Percentiles rank a stretch among this genome's conserved stretches.
phyloP scores from a whole-genome alignment of 257 asterid species.

The Petunia secreta region DNA sequence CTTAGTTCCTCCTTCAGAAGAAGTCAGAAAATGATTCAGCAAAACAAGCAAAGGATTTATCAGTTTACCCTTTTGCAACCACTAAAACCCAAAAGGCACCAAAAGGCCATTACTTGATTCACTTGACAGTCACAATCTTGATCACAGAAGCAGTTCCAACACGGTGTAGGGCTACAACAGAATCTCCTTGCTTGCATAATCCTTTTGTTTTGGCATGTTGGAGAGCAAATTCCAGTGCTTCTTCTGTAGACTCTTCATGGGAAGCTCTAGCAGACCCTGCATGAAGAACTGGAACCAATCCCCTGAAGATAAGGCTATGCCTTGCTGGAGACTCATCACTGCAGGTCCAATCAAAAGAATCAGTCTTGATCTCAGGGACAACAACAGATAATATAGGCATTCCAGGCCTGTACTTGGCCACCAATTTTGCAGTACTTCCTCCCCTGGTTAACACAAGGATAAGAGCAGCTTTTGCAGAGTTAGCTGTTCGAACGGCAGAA shows the following conservation, averaged over 20 bases:
- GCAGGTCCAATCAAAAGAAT: slow-evolving; percentile 86
- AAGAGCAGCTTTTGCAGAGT: slow-evolving; percentile 69
- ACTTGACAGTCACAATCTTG: slow-evolving; percentile 87
- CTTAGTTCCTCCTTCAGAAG: too few relatives aligned
- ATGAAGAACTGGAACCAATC: slow-evolving; percentile 70
- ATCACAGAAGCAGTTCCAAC: slow-evolving; percentile 84
- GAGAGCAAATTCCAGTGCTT: slow-evolving; percentile 80
- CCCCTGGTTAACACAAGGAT: slow-evolving; percentile 81
- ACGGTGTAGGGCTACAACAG: slow-evolving; percentile 81
- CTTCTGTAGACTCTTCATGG: slow-evolving; percentile 85
- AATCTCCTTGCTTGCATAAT: slow-evolving; percentile 77
- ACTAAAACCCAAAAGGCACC: too few relatives aligned
- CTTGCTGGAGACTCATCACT: slow-evolving; percentile 85
- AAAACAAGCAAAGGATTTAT: too few relatives aligned
- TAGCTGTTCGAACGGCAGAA: slow-evolving; percentile 82
- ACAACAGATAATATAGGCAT: slow-evolving; percentile 80
- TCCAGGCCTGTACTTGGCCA: slow-evolving; percentile 85
- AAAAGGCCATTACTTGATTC: slow-evolving; percentile 5
- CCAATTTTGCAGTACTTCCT: slow-evolving; percentile 85
- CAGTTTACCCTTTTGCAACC: too few relatives aligned
- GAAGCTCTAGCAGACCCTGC: slow-evolving; percentile 93
- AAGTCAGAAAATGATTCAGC: too few relatives aligned
- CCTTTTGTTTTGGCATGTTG: slow-evolving; percentile 75
- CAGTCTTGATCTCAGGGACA: slow-evolving; percentile 82
- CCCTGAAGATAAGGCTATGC: slow-evolving; percentile 82